Conservation (phyloP, 208 protist species). For the Trypanosoma brucei region DNA sequence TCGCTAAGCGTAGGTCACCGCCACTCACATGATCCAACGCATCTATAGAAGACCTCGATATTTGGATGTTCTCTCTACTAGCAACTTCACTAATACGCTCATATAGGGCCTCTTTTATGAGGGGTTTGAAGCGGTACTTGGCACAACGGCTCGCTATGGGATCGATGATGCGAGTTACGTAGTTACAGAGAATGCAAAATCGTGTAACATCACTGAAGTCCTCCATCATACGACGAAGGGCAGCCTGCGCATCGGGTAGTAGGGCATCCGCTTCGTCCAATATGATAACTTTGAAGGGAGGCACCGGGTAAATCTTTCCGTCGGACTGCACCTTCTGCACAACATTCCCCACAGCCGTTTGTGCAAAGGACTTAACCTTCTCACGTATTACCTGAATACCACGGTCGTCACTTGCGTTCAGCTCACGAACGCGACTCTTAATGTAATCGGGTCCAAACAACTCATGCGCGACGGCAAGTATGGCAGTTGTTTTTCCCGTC, state of each 20-base stretch:
- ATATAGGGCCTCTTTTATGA: slow-evolving; percentile 81
- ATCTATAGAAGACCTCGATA: slow-evolving; percentile 57
- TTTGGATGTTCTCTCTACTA: slow-evolving; percentile 75
- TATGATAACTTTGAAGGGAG: slow-evolving; percentile 99
- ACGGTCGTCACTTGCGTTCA: slow-evolving; percentile 99
- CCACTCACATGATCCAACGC: slow-evolving; percentile 83
- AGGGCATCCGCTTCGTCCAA: slow-evolving; percentile 99
- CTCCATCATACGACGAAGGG: slow-evolving; percentile 98
- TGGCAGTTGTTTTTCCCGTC: slow-evolving; percentile 98
- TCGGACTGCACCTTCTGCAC: slow-evolving; percentile 70
- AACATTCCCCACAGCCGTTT: slow-evolving; percentile 71
- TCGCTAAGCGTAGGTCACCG: slow-evolving; percentile 96
- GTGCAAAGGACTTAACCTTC: slow-evolving; percentile 98
- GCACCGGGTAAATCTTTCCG: slow-evolving; percentile 83
- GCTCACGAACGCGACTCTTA: slow-evolving; percentile 93
- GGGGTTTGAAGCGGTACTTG: slow-evolving; percentile 98
- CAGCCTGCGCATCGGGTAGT: slow-evolving; percentile 97
- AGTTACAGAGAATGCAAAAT: slow-evolving; percentile 99
- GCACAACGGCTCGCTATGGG: slow-evolving; percentile 99
- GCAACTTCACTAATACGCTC: slow-evolving; percentile 88
- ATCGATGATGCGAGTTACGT: slow-evolving; percentile 98
- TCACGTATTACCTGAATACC: slow-evolving; percentile 98
- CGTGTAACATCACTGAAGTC: slow-evolving; percentile 96
- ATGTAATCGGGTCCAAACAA: slow-evolving; percentile 95
- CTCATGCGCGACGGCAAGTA: slow-evolving; percentile 96